Evolutionary conservation across 2,329 filamentous ascomycete species (phyloP).

Genomic region (Teratosphaeria destructans): DNA sequence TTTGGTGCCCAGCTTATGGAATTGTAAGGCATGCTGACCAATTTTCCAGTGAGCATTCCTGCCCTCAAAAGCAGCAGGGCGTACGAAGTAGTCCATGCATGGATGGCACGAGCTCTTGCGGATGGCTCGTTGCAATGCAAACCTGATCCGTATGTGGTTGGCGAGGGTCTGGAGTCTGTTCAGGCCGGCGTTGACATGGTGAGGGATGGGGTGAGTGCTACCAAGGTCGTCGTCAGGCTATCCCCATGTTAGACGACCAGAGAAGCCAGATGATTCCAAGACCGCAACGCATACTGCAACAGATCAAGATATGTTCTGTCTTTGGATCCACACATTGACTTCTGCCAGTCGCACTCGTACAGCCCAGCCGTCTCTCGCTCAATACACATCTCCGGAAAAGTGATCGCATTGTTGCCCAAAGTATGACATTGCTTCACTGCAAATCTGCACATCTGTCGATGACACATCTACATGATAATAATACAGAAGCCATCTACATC

Average conservation of each 20-base stretch:
- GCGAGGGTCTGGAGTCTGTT: conserved; percentile 10
- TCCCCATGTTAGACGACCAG: not conserved
- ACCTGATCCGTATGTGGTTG: conserved; percentile 9
- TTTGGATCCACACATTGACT: not conserved
- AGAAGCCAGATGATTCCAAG: not conserved
- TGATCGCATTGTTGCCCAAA: not conserved
- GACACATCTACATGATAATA: not conserved
- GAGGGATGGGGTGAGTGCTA: conserved; percentile 11
- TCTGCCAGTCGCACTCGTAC: not conserved
- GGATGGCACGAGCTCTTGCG: conserved; percentile 8
- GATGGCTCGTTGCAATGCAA: conserved; percentile 6
- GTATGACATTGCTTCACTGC: not conserved
- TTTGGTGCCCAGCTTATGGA: not conserved
- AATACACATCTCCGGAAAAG: not conserved
- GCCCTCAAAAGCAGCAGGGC: conserved; percentile 1
- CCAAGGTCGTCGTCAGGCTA: conserved; percentile 11
- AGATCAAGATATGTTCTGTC: too few species aligned
- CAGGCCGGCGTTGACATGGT: conserved; percentile 9
- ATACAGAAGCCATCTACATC: not conserved
- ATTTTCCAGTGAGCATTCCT: conserved; percentile 2
- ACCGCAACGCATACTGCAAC: not conserved
- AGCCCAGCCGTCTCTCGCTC: not conserved
- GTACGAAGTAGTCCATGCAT: conserved; percentile 6
- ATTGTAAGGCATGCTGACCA: not conserved
- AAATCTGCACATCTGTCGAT: not conserved